Conservation (phyloP, 257 asterid species). For the Schizonepeta tenuifolia region DNA sequence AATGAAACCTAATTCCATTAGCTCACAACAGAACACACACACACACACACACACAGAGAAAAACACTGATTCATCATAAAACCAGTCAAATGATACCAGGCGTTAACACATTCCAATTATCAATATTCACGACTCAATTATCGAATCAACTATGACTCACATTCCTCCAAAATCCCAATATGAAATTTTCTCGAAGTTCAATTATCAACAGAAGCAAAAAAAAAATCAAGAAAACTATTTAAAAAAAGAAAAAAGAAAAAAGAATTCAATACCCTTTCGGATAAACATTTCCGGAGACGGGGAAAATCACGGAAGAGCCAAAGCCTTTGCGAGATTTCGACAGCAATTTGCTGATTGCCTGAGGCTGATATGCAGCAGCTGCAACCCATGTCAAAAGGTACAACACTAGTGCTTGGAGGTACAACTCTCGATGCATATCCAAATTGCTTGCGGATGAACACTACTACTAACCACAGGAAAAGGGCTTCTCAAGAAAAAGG, state of each 20-base stretch:
- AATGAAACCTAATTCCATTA: background rate
- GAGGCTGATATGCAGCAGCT: conserved; percentile 49
- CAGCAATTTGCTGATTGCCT: conserved; percentile 18
- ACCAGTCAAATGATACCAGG: conserved; percentile 1
- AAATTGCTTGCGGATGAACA: background rate
- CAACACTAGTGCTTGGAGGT: conserved; percentile 47
- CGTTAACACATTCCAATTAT: background rate
- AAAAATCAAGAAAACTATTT: background rate
- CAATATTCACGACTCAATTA: background rate
- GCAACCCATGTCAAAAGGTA: conserved; percentile 49
- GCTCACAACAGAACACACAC: background rate
- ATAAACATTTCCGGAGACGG: conserved; percentile 81
- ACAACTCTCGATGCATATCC: conserved; percentile 38
- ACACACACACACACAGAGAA: no score
- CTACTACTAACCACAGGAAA: background rate
- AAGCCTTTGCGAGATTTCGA: conserved; percentile 36
- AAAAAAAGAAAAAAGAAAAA: background rate
- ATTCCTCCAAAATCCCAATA: conserved; percentile 22
- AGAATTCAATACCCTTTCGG: conserved; percentile 64
- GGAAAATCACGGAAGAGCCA: conserved; percentile 72
- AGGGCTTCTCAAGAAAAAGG: background rate
- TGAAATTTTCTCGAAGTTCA: background rate
- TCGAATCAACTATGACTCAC: background rate
- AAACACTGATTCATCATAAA: background rate
- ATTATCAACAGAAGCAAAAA: background rate